Percentiles rank a stretch among this genome's conserved stretches.
These are phyloP conservation scores for Solidago caesia DNA, from an alignment of 129 eudicot species.

Conservation along the genomic window DNA sequence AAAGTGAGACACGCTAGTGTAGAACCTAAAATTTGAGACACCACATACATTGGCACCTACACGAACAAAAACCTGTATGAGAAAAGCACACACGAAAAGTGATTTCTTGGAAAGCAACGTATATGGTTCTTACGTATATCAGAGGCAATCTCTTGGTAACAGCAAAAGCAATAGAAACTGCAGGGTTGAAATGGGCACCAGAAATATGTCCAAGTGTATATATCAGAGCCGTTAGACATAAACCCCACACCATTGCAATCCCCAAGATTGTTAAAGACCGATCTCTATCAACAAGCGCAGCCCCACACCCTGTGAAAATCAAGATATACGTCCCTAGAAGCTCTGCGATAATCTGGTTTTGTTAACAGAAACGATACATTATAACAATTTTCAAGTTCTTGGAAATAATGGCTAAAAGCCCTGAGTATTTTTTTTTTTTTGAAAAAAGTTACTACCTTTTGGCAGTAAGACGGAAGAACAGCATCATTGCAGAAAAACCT, in stretches of 20 bases:
- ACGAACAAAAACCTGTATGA: conserved; percentile 14
- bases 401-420: not conserved
- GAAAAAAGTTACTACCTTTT: conserved; percentile 32
- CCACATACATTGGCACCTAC: conserved; percentile 64
- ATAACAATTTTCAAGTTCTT: not conserved
- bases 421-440: too few relatives aligned
- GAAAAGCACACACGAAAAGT: not conserved
- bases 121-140: conserved; percentile 29
- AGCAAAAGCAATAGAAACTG: conserved; percentile 60
- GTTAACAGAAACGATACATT: not conserved
- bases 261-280: conserved; percentile 44
- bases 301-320: conserved; percentile 58
- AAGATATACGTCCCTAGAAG: conserved; percentile 57
- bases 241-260: conserved; percentile 57
- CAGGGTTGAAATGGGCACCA: conserved; percentile 71
- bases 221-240: conserved; percentile 42
- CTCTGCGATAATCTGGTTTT: conserved; percentile 57
- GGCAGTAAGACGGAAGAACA: conserved; percentile 44
- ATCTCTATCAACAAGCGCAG: conserved; percentile 55
- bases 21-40: conserved; percentile 56
- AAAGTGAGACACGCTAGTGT: conserved; percentile 61
- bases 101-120: not conserved
- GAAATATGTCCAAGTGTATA: conserved; percentile 63
- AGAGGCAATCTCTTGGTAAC: conserved; percentile 40
- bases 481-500: conserved; percentile 6